These are phyloP conservation scores for Cercospora zeae-maydis DNA, from an alignment of 2,329 filamentous ascomycete genomes.

Conservation along the genomic window DNA sequence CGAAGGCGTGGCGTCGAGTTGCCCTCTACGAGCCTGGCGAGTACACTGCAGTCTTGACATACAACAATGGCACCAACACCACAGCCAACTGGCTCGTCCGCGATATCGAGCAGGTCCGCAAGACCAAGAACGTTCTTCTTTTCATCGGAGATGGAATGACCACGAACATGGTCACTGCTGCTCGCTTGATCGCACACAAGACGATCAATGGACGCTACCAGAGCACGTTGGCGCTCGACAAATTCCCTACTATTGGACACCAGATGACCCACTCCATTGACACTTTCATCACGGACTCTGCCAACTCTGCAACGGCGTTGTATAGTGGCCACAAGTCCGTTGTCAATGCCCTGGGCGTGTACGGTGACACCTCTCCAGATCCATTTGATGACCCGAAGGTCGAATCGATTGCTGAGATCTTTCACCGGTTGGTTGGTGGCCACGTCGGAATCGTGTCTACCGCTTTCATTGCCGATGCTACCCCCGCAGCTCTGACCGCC, in stretches of 20 bases:
- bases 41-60: constrained; percentile 71
- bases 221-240: constrained; percentile 66
- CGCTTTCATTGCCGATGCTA: constrained; percentile 78
- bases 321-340: constrained; percentile 82
- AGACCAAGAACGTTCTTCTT: constrained; percentile 70
- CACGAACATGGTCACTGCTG: constrained; percentile 61
- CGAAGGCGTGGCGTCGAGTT: constrained; percentile 73
- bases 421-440: constrained; percentile 64
- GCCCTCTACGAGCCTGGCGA: constrained; percentile 74
- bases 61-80: constrained; percentile 69
- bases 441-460: constrained; percentile 66
- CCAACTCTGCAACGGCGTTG: constrained; percentile 77
- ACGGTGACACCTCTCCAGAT: constrained; percentile 70
- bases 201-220: constrained; percentile 82
- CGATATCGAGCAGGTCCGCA: constrained; percentile 64
- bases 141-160: constrained; percentile 72
- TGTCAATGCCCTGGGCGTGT: constrained; percentile 78
- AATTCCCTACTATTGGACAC: constrained; percentile 71
- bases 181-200: constrained; percentile 76
- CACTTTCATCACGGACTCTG: constrained; percentile 76
- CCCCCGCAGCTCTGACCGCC: constrained; percentile 68
- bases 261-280: constrained; percentile 87
- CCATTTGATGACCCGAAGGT: constrained; percentile 81
- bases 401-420: constrained; percentile 76
- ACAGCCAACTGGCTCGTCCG: constrained; percentile 74